A percentile compares a stretch with the other conserved stretches of the same genome.
Evolutionary conservation across 2,329 filamentous ascomycete genomes (phyloP).

Genomic region (Juglanconis juglandina): DNA sequence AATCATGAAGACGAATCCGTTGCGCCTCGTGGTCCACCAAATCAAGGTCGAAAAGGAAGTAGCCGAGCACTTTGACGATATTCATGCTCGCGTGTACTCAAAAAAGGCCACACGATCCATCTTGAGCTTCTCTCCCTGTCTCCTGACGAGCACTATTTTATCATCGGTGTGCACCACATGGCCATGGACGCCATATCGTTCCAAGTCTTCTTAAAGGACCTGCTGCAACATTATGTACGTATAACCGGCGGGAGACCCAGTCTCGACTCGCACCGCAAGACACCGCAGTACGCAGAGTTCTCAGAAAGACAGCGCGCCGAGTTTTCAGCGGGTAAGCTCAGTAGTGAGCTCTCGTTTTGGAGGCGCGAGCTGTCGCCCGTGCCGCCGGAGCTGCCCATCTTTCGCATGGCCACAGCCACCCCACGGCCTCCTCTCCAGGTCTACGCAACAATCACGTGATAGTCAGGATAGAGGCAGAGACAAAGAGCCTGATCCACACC

Average conservation of each 20-base stretch:
- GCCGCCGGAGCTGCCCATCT: not conserved
- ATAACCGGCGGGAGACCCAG: no score
- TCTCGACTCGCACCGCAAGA: not conserved
- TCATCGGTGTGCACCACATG: no score
- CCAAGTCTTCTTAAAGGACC: not conserved
- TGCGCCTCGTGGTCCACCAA: no score
- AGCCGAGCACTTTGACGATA: no score
- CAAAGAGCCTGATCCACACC: not conserved
- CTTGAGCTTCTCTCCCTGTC: no score
- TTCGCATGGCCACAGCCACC: not conserved
- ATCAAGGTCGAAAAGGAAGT: no score
- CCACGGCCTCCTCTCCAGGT: not conserved
- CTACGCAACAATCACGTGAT: not conserved
- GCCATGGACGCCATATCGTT: not conserved
- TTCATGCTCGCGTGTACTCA: no score
- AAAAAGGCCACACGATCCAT: no score
- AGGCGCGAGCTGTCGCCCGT: not conserved
- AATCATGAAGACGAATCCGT: no score
- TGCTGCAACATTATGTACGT: not conserved
- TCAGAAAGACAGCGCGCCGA: not conserved
- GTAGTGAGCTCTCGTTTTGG: not conserved
- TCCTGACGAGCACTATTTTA: no score
- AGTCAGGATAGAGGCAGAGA: not conserved
- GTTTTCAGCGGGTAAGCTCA: not conserved
- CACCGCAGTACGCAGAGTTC: not conserved